Evolutionary conservation across 352 stramenopile genomes (phyloP).

Genomic region (Phytophthora citricola): DNA sequence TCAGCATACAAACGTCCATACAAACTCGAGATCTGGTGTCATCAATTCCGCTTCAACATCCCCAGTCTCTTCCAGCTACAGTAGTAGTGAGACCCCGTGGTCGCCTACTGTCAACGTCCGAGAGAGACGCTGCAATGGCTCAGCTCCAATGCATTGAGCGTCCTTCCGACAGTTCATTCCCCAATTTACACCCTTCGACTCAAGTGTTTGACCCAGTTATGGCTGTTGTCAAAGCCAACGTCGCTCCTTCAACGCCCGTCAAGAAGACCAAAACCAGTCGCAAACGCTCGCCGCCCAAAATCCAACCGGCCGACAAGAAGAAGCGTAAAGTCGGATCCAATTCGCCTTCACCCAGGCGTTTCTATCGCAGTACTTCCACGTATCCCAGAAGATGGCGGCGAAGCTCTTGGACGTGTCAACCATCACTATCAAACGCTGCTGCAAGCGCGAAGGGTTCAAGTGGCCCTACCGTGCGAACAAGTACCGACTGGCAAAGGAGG

Average conservation of each 20-base stretch:
- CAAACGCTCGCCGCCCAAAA: constrained; percentile 17
- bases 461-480: constrained; percentile 33
- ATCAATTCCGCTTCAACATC: constrained; percentile 44
- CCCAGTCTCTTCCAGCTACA: constrained; percentile 23
- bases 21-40: constrained; percentile 33
- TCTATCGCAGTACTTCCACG: constrained; percentile 26
- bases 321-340: constrained; percentile 25
- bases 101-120: constrained; percentile 20
- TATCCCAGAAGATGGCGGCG: constrained; percentile 18
- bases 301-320: constrained; percentile 11
- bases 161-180: constrained; percentile 42
- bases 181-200: constrained; percentile 30
- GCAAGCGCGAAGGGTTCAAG: constrained; percentile 23
- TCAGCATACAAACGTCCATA: neutral
- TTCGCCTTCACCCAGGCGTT: constrained; percentile 14
- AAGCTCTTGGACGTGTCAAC: constrained; percentile 2
- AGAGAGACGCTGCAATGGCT: constrained; percentile 30
- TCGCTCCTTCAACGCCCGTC: neutral
- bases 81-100: constrained; percentile 38
- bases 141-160: neutral
- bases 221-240: too few species aligned
- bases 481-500: constrained; percentile 2
- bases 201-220: constrained; percentile 8
- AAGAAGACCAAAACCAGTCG: constrained; percentile 5
- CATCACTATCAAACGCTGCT: constrained; percentile 35